Base-by-base conservation (phyloP, 257 asterid species). In the Plantago ovata region DNA sequence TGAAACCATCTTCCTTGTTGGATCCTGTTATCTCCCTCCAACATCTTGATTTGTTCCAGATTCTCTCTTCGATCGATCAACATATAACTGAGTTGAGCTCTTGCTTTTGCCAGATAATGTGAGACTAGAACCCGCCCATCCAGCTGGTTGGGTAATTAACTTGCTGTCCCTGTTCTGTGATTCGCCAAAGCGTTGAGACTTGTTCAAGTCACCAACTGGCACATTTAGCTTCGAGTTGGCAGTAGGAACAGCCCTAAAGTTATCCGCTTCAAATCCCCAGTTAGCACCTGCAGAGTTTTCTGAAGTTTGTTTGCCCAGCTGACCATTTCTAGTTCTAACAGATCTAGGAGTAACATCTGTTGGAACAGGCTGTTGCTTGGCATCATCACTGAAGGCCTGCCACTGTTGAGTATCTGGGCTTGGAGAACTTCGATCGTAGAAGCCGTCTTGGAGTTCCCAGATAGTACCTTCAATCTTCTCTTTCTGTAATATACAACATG, bases 91-190 rank as follows among this genome's bases (percentile, higher is more conserved):
- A 33, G 21, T 13, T 33, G n/a, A 32, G 33, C 21, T 55, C 42
- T 13, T 13, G 36, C 22, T 43, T 16, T 45, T 56, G 47, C 45
- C 24, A 16, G 57, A 23, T 58, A 23, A 23, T 23, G 41, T 24
- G 32, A 53, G 5, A 53, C 75, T 72, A 79, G 67, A 79, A 92
- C 41, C 98, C 98, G 96, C 98, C 98, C 98, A 92, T 39, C 98
- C 98, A 51, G 95, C 86, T 52, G 98, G 98, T 68, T 83, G 94
- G 54, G 94, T 53, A 23, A 75, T 75, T 21, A 79, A 65, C 79
- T 76, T 85, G 60, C 69, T 81, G 33, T 63, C 87, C 20, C 58
- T 43, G 60, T 69, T 76, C 80, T 77, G 84, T 13, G 73, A 64
- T 51, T 68, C 92, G 14, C 71, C 78, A 62, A 79, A 71, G 2